Evolutionary conservation across 805 yeast genomes (phyloP).

Genomic region (Candida nitratophila): DNA sequence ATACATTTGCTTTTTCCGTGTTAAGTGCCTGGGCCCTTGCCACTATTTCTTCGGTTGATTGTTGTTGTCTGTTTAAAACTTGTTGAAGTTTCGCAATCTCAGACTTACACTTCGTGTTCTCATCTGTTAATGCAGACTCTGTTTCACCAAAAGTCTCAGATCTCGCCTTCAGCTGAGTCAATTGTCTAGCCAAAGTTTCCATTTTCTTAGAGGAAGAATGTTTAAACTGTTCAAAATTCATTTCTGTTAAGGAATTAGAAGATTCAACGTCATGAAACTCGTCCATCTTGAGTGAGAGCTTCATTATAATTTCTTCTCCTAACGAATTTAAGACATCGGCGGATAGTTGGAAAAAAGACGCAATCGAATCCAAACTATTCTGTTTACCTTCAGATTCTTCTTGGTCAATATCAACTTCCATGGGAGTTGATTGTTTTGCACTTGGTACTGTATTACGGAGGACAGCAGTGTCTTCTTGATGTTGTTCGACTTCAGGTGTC

Average conservation of each 20-base stretch:
- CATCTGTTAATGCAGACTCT: slow-evolving; percentile 12
- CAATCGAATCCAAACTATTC: slow-evolving; percentile 12
- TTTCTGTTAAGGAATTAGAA: slow-evolving; percentile 28
- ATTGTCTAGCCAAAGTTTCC: slow-evolving; percentile 24
- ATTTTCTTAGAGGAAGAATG: slow-evolving; percentile 26
- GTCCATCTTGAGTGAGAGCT: slow-evolving; percentile 23
- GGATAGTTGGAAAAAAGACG: slow-evolving; percentile 29
- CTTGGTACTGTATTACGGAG: no score
- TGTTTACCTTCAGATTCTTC: background rate
- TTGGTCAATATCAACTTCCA: slow-evolving; percentile 5
- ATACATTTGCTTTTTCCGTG: slow-evolving; percentile 23
- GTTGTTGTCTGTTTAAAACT: slow-evolving; percentile 3
- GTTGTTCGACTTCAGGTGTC: background rate
- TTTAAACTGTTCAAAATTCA: slow-evolving; percentile 33
- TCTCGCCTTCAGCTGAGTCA: slow-evolving; percentile 7
- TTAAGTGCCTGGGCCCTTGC: slow-evolving; percentile 10
- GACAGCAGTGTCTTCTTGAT: background rate
- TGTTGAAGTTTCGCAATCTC: slow-evolving; percentile 6
- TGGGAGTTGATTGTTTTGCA: background rate
- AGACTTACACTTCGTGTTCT: slow-evolving; percentile 5
- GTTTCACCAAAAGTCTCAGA: slow-evolving; percentile 16
- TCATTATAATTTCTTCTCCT: slow-evolving; percentile 15
- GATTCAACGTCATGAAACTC: slow-evolving; percentile 32
- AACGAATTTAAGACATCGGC: slow-evolving; percentile 13
- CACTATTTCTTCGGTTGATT: slow-evolving; percentile 6